Percentiles rank a stretch among this genome's conserved stretches.
phyloP scores from a whole-genome alignment of 495 filamentous ascomycete species.

The Friedmanniomyces simplex region DNA sequence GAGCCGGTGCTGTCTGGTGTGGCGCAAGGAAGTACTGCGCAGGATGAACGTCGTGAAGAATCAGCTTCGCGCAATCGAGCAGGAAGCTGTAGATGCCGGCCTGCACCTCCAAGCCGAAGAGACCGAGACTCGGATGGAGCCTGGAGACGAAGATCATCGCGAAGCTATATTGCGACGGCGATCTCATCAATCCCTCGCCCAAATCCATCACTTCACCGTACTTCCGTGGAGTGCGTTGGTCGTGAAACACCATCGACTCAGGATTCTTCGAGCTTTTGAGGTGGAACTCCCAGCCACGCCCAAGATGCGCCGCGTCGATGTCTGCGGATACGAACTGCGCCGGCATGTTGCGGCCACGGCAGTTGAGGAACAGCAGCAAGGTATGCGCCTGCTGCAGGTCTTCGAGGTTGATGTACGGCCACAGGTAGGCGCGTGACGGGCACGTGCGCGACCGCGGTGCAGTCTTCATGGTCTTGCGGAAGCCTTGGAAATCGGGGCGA shows the following conservation, averaged over 20 bases:
- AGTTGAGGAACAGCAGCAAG: constrained; percentile 40
- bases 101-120: constrained; percentile 40
- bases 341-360: constrained; percentile 38
- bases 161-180: constrained; percentile 11
- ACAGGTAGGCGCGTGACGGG: constrained; percentile 33
- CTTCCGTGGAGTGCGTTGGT: constrained; percentile 21
- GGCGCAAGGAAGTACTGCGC: constrained; percentile 8
- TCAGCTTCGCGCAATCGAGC: constrained; percentile 27
- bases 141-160: constrained; percentile 22
- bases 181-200: constrained; percentile 29
- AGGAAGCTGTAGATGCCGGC: constrained; percentile 37
- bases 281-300: constrained; percentile 23
- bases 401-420: constrained; percentile 50
- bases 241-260: constrained; percentile 35
- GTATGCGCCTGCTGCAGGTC: constrained; percentile 38
- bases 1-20: constrained; percentile 13
- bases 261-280: constrained; percentile 21
- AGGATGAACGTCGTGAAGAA: constrained; percentile 37
- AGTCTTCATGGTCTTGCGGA: constrained; percentile 24
- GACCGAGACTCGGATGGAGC: constrained; percentile 35
- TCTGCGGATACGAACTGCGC: constrained; percentile 35
- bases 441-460: constrained; percentile 12
- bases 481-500: constrained; percentile 42
- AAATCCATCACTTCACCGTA: constrained; percentile 40
- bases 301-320: constrained; percentile 25